A percentile compares a stretch with the other conserved stretches of the same genome.
These are phyloP conservation scores for Ogataea nitratoaversa DNA, from an alignment of 805 yeast genomes.

Conservation along the genomic window DNA sequence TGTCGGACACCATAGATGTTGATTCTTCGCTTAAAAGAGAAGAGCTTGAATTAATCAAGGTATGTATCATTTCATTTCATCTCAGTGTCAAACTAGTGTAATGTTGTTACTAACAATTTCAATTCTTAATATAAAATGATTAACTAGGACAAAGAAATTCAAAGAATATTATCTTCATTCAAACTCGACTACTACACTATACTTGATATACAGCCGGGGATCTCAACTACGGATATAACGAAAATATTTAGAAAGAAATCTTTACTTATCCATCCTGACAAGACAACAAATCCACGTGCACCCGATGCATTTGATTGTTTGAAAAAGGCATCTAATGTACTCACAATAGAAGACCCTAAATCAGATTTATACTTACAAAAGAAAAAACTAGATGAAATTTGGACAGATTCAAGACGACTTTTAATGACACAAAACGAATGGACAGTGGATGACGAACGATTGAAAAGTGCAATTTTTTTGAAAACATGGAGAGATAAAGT, in stretches of 20 bases:
- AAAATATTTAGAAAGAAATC: constrained; percentile 54
- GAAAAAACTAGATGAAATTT: constrained; percentile 38
- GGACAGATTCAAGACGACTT: constrained; percentile 39
- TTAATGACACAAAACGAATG: constrained; percentile 34
- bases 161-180: constrained; percentile 45
- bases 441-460: constrained; percentile 35
- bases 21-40: constrained; percentile 16
- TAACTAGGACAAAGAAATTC: constrained; percentile 47
- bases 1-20: constrained; percentile 6
- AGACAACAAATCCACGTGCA: constrained; percentile 50
- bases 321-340: constrained; percentile 47
- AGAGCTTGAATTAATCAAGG: constrained; percentile 18
- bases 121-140: constrained; percentile 4
- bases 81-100: no score
- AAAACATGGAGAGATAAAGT: constrained; percentile 39
- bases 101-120: neutral
- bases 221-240: constrained; percentile 37
- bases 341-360: constrained; percentile 13
- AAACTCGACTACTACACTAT: constrained; percentile 52
- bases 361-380: constrained; percentile 24
- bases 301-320: constrained; percentile 59
- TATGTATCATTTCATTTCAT: constrained; percentile 8
- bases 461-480: constrained; percentile 32
- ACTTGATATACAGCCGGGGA: constrained; percentile 42
- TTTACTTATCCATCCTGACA: constrained; percentile 66